Evolutionary conservation across 805 yeast genomes (phyloP).

Genomic region (Yarrowia alimentaria): DNA sequence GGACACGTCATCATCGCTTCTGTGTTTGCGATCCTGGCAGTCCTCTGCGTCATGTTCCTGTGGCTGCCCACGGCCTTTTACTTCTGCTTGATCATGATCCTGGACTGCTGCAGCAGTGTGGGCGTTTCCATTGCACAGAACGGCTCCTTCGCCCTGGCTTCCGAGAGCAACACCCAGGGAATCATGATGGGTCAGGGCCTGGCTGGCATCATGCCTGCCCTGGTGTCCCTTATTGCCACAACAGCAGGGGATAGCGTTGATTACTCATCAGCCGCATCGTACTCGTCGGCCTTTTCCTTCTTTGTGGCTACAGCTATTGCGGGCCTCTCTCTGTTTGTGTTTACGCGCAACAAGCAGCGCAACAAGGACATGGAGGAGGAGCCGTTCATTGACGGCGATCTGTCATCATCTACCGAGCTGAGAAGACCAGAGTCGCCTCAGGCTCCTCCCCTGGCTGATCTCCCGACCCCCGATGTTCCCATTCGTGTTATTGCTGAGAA

Average conservation of each 20-base stretch:
- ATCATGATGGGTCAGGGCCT: conserved; percentile 94
- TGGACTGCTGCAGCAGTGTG: conserved; percentile 63
- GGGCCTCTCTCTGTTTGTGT: conserved; percentile 1
- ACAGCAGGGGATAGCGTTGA: conserved; percentile 17
- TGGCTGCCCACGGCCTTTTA: conserved; percentile 31
- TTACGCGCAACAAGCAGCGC: background rate
- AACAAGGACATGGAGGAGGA: conserved; percentile 10
- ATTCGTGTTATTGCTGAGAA: conserved; percentile 53
- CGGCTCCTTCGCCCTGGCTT: conserved; percentile 81
- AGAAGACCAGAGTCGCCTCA: conserved; percentile 7
- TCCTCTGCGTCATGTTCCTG: conserved; percentile 40
- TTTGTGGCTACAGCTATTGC: conserved; percentile 23
- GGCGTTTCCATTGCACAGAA: conserved; percentile 86
- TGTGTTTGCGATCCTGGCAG: conserved; percentile 60
- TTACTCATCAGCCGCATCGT: conserved; percentile 9
- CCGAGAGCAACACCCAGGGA: conserved; percentile 78
- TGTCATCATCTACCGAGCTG: conserved; percentile 1
- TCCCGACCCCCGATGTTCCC: background rate
- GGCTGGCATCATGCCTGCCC: conserved; percentile 88
- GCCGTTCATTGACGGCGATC: conserved; percentile 15
- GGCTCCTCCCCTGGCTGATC: background rate
- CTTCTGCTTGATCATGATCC: conserved; percentile 56
- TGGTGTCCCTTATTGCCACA: conserved; percentile 60
- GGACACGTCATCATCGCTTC: conserved; percentile 61
- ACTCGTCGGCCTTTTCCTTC: conserved; percentile 16